These are phyloP conservation scores for Camelina laxa DNA, from an alignment of 345 rosid genomes.

Conservation along the genomic window DNA sequence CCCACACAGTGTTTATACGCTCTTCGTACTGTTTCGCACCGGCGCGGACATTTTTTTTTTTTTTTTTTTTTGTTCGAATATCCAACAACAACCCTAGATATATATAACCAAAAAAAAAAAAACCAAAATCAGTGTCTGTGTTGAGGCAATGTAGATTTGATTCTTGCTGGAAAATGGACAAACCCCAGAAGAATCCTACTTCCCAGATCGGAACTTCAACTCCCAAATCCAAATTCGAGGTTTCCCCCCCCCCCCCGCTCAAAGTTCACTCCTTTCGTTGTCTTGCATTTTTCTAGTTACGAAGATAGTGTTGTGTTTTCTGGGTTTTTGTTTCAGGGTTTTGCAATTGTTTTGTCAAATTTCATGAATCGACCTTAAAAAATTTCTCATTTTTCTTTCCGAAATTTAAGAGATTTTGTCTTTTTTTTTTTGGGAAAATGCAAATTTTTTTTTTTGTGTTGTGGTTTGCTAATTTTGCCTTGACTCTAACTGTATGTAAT, in stretches of 20 bases:
- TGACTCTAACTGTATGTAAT: not conserved
- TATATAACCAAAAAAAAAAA: too few species aligned
- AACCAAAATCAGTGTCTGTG: conserved; percentile 11
- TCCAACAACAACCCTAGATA: conserved; percentile 30
- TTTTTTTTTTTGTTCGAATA: not conserved
- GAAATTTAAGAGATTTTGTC: not conserved
- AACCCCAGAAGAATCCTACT: conserved; percentile 65
- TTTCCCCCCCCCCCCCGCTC: conserved; percentile 4
- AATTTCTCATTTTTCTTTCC: not conserved
- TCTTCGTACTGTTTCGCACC: conserved; percentile 35
- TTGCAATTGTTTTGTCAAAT: not conserved
- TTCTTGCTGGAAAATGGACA: conserved; percentile 60
- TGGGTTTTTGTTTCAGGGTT: not conserved
- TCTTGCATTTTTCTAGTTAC: not conserved
- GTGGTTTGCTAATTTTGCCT: not conserved
- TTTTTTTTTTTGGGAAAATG: not conserved
- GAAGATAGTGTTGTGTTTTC: conserved; percentile 8
- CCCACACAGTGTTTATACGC: not conserved
- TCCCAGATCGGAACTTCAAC: conserved; percentile 63
- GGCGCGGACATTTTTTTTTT: conserved; percentile 30
- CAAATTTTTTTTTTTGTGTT: not conserved
- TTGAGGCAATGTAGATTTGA: conserved; percentile 39
- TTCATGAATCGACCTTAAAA: not conserved
- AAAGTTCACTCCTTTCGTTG: conserved; percentile 4
- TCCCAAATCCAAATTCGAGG: conserved; percentile 78